Conservation (phyloP, 2,329 filamentous ascomycete species). For the Microdochium nivale region DNA sequence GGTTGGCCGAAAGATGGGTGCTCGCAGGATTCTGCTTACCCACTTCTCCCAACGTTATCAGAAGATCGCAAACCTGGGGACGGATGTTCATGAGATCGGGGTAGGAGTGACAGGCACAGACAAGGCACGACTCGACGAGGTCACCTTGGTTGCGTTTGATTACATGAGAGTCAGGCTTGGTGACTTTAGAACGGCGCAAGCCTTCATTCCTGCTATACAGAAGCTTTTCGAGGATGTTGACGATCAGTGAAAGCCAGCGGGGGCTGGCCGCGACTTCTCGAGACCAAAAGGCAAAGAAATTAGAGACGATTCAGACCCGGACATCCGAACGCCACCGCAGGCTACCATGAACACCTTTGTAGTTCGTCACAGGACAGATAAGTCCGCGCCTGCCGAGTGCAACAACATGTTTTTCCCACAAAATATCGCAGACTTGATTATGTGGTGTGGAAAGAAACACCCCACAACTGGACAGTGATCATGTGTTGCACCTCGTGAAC, state of each 20-base stretch:
- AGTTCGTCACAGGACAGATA: too few relatives aligned
- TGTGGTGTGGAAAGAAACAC: too few relatives aligned
- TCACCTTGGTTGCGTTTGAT: slow-evolving; percentile 68
- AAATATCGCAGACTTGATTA: too few relatives aligned
- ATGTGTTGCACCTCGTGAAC: too few relatives aligned
- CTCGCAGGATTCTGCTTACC: slow-evolving; percentile 73
- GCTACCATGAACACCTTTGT: too few relatives aligned
- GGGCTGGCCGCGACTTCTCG: too few relatives aligned
- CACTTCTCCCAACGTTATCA: slow-evolving; percentile 95
- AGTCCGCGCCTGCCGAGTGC: too few relatives aligned
- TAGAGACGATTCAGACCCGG: too few relatives aligned
- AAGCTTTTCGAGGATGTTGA: slow-evolving; percentile 15
- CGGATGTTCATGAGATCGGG: slow-evolving; percentile 23
- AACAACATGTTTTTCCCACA: too few relatives aligned
- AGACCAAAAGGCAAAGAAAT: too few relatives aligned
- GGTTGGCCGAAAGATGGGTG: slow-evolving; percentile 70
- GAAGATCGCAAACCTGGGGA: slow-evolving; percentile 46
- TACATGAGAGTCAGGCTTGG: slow-evolving; percentile 58
- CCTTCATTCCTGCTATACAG: slow-evolving; percentile 20
- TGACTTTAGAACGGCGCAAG: slow-evolving; percentile 21
- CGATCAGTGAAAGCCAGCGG: neutral
- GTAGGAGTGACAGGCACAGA: slow-evolving; percentile 12
- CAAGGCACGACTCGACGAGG: slow-evolving; percentile 35
- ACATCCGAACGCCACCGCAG: too few relatives aligned
- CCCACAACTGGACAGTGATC: too few relatives aligned